These are phyloP conservation scores for Basidiobolus heterosporus DNA, from an alignment of 371 early-diverging fungal species.

Conservation along the genomic window DNA sequence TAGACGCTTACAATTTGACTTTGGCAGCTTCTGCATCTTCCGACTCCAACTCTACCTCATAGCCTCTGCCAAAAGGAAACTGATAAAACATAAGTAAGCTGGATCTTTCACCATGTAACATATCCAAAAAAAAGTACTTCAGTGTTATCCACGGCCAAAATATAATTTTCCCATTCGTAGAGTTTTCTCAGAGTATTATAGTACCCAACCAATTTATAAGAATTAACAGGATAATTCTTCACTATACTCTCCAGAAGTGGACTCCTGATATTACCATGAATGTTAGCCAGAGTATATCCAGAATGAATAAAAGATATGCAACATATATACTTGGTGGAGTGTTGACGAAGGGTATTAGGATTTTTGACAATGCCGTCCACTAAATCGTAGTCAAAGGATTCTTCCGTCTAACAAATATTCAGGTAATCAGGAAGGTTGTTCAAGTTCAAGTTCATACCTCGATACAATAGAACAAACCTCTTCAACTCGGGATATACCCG, in stretches of 20 bases:
- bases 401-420: too few relatives aligned
- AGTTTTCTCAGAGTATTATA: neutral
- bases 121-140: neutral
- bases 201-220: neutral
- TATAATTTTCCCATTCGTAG: neutral
- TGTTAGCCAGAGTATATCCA: too few relatives aligned
- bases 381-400: too few relatives aligned
- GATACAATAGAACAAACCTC: neutral
- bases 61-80: neutral
- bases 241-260: too few relatives aligned
- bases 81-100: neutral
- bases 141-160: neutral
- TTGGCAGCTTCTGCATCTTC: neutral
- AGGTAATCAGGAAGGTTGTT: too few relatives aligned
- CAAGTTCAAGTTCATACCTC: too few relatives aligned
- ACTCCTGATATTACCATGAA: too few relatives aligned
- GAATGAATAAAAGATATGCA: too few relatives aligned
- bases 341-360: too few relatives aligned
- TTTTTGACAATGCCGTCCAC: too few relatives aligned
- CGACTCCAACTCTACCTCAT: neutral
- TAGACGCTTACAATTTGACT: neutral
- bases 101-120: neutral
- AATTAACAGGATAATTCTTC: too few relatives aligned
- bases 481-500: neutral
- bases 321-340: too few relatives aligned